These are phyloP conservation scores for Echria macrotheca DNA, from an alignment of 495 filamentous ascomycete genomes.

Conservation along the genomic window DNA sequence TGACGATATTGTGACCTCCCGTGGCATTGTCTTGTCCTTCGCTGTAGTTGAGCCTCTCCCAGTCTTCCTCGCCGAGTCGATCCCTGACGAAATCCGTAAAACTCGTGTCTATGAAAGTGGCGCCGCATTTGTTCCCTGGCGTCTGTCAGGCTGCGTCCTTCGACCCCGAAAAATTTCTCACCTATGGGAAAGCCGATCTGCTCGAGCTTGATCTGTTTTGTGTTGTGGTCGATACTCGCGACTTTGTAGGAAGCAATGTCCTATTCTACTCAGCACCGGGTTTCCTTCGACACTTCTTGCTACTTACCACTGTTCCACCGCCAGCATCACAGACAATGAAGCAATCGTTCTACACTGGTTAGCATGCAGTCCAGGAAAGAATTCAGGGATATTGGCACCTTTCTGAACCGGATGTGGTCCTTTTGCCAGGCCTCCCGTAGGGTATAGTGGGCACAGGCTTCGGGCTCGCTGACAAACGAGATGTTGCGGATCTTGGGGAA, in stretches of 20 bases:
- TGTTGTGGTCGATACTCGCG: constrained; percentile 16
- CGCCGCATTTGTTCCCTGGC: constrained; percentile 24
- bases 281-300: background rate
- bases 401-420: constrained; percentile 17
- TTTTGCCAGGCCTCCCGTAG: constrained; percentile 27
- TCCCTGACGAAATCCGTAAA: constrained; percentile 21
- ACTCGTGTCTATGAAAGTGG: constrained; percentile 23
- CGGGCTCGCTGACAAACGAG: constrained; percentile 46
- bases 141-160: constrained; percentile 3
- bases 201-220: constrained; percentile 19
- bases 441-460: constrained; percentile 52
- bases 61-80: constrained; percentile 16
- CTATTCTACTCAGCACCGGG: background rate
- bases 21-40: constrained; percentile 10
- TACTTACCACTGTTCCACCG: constrained; percentile 52
- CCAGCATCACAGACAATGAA: constrained; percentile 54
- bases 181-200: constrained; percentile 18
- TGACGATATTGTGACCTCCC: constrained; percentile 22
- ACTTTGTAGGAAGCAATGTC: constrained; percentile 28
- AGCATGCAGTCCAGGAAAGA: constrained; percentile 17
- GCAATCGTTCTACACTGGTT: constrained; percentile 35
- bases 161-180: background rate
- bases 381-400: constrained; percentile 7
- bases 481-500: constrained; percentile 32
- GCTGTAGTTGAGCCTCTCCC: constrained; percentile 15